Evolutionary conservation across 139 green algal genomes (phyloP).

Genomic region (Diplosphaera chodatii): DNA sequence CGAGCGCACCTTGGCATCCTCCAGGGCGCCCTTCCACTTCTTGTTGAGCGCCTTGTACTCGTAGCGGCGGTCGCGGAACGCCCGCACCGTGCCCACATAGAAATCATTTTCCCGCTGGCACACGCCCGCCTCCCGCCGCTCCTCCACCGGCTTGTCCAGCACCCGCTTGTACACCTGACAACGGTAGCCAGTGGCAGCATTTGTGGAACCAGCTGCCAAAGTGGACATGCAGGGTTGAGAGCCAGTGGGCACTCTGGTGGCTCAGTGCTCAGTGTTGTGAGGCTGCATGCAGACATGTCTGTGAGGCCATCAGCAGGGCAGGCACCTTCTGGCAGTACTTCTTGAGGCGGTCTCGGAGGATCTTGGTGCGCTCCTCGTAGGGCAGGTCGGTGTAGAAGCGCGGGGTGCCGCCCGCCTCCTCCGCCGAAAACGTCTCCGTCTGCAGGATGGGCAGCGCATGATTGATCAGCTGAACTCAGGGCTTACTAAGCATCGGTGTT

Average conservation of each 20-base stretch:
- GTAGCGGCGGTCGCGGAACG: slow-evolving; percentile 95
- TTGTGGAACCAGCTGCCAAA: too few species aligned
- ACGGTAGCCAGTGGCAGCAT: too few species aligned
- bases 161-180: slow-evolving; percentile 95
- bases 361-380: slow-evolving; percentile 52
- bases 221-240: too few species aligned
- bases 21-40: slow-evolving; percentile 84
- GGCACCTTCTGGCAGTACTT: slow-evolving; percentile 89
- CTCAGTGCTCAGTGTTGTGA: too few species aligned
- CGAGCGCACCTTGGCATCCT: slow-evolving; percentile 65
- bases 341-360: slow-evolving; percentile 90
- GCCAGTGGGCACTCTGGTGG: too few species aligned
- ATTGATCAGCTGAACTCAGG: too few species aligned
- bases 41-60: slow-evolving; percentile 99
- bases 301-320: too few species aligned
- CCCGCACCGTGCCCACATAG: slow-evolving; percentile 91
- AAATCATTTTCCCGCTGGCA: slow-evolving; percentile 96
- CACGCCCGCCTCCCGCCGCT: slow-evolving; percentile 73
- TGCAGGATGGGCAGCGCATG: too few species aligned
- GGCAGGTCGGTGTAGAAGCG: slow-evolving; percentile 34
- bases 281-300: too few species aligned
- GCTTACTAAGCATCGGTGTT: too few species aligned
- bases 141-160: slow-evolving; percentile 87
- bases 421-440: slow-evolving; percentile 47
- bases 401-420: slow-evolving; percentile 26